Evolutionary conservation across 768 basidiomycete species (phyloP).

Genomic region (Thelephora aurantiotincta): DNA sequence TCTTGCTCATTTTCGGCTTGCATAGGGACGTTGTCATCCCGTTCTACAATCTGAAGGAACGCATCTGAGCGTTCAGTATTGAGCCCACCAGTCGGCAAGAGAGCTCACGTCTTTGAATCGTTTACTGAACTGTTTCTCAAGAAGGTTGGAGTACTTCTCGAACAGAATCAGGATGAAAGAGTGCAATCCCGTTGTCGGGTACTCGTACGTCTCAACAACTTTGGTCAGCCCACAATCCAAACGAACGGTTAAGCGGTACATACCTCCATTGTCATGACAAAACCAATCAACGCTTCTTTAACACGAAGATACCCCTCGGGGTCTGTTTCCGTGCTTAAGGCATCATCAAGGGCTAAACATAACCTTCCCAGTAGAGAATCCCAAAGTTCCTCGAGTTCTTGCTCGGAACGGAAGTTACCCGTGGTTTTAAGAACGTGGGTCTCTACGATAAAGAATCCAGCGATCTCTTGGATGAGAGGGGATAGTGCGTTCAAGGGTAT

Average conservation of each 20-base stretch:
- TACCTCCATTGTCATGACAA: conserved; percentile 90
- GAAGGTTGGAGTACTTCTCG: conserved; percentile 72
- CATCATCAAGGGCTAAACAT: conserved; percentile 56
- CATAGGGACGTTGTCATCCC: conserved; percentile 90
- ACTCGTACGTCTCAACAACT: conserved; percentile 58
- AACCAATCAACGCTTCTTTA: conserved; percentile 74
- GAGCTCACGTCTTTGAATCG: conserved; percentile 65
- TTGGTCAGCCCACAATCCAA: not conserved
- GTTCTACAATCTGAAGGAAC: conserved; percentile 51
- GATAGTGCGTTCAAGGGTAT: conserved; percentile 54
- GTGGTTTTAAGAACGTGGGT: conserved; percentile 83
- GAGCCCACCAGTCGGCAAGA: not conserved
- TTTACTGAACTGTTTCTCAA: conserved; percentile 68
- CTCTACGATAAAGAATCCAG: conserved; percentile 97
- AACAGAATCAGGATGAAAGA: conserved; percentile 79
- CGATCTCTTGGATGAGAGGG: conserved; percentile 80
- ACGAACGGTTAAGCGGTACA: conserved; percentile 4
- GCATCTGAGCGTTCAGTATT: not conserved
- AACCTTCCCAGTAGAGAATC: conserved; percentile 69
- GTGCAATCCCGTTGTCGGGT: conserved; percentile 72
- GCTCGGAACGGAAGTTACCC: conserved; percentile 75
- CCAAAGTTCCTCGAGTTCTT: conserved; percentile 94
- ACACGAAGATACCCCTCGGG: conserved; percentile 70
- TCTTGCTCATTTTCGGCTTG: conserved; percentile 45
- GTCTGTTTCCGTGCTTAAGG: conserved; percentile 60